Base-by-base conservation (phyloP, 805 yeast genomes). In the Yarrowia sp. region DNA sequence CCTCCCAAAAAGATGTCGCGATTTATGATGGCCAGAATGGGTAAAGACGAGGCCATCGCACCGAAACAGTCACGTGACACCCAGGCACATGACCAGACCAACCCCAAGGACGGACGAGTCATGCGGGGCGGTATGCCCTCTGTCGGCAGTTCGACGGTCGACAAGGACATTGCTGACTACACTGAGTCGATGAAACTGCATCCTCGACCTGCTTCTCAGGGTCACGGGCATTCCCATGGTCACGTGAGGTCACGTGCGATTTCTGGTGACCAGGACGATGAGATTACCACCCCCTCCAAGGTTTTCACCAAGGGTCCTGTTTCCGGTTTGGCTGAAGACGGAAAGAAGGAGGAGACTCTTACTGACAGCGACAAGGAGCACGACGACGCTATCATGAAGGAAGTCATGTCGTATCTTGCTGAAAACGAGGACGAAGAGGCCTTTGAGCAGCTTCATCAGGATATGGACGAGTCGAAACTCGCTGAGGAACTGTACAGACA, bases 401-500 rank as follows among this genome's bases (percentile, higher is more conserved):
- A 43, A 38, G 56, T 63, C 48, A 48, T 63, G 67, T 36, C 45
- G 15, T 63, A 63, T 32, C 56, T 63, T 8, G 45, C 55, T 40
- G 67, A 63, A 16, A 63, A 63, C n/a, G 67, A 43, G 11, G 65
- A 59, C 11, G 65, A 59, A 52, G 52, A 59, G 42, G 35, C 50
- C 4, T 59, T 59, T 35, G 65, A 59, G 32, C 65, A 59, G 65
- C 35, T 59, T 32, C 65, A 59, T 26, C 22, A 35, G 52, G 65
- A 59, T 8, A 59, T 59, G 65, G 65, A 59, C 52, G 65, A 59
- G 52, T 59, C 65, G 12, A 32, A 42, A 14, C 52, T 59, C 7
- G 65, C 65, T 3, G 65, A 59, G 9, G 65, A 59, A 35, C 35
- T 59, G 52, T 59, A 59, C 41, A 32, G 42, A 16, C 65, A 59